A percentile compares a stretch with the other conserved stretches of the same genome.
phyloP scores from a whole-genome alignment of 176 grass and related monocot genomes.

The Ampelocalamus luodianensis region DNA sequence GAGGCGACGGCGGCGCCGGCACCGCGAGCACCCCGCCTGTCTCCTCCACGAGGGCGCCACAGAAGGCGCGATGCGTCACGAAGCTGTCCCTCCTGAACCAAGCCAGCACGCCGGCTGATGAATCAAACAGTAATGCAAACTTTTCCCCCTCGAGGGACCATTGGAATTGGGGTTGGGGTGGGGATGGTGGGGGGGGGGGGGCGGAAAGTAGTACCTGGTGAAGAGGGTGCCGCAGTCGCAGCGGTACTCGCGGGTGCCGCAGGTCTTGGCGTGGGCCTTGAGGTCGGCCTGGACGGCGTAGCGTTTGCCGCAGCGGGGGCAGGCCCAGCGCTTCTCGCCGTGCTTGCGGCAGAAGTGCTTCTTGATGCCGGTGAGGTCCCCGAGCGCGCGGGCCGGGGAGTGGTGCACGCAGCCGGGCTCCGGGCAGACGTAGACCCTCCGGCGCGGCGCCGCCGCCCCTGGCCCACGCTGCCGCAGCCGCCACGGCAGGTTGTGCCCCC shows the following conservation, averaged over 20 bases:
- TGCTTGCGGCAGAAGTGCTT: conserved; percentile 89
- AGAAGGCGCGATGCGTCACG: conserved; percentile 68
- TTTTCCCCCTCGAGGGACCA: neutral
- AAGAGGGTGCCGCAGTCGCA: conserved; percentile 96
- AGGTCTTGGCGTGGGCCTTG: conserved; percentile 94
- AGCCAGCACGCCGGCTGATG: conserved; percentile 22
- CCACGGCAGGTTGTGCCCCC: conserved; percentile 66
- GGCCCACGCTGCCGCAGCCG: conserved; percentile 64
- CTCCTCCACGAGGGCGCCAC: conserved; percentile 64
- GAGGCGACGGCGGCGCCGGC: conserved; percentile 48
- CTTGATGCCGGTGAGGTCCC: conserved; percentile 87
- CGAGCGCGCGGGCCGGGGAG: conserved; percentile 61
- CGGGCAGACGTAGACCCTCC: conserved; percentile 77
- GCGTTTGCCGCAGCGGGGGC: conserved; percentile 84
- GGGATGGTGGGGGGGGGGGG: too few relatives aligned
- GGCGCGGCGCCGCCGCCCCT: conserved; percentile 49
- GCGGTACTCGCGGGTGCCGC: conserved; percentile 87
- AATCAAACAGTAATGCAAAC: conserved; percentile 22
- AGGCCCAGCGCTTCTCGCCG: conserved; percentile 84
- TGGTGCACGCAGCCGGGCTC: conserved; percentile 72
- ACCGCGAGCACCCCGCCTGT: conserved; percentile 35
- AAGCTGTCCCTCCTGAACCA: conserved; percentile 62
- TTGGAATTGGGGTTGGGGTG: neutral
- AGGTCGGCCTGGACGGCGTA: conserved; percentile 95
- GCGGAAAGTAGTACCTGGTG: conserved; percentile 62